Evolutionary conservation across 768 basidiomycete species (phyloP).

Genomic region (Mrakia blollopis): DNA sequence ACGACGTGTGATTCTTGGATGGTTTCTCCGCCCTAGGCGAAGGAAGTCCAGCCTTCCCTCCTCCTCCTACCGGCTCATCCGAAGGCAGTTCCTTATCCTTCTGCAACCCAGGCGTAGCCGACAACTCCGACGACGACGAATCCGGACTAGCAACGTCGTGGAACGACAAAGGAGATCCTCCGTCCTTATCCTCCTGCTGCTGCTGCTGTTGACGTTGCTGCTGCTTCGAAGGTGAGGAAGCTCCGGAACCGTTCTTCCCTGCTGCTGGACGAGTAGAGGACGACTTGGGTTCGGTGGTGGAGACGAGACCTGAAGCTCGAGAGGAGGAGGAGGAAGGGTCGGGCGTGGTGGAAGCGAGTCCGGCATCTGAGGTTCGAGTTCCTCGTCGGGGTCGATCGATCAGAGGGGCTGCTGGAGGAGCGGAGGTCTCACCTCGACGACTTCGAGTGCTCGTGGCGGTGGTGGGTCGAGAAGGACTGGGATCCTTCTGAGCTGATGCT

Average conservation of each 20-base stretch:
- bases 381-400: neutral
- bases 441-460: constrained; percentile 26
- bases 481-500: neutral
- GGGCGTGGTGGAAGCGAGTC: neutral
- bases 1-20: constrained; percentile 36
- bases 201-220: no score
- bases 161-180: constrained; percentile 35
- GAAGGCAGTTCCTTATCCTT: neutral
- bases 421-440: neutral
- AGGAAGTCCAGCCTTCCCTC: neutral
- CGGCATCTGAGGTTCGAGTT: neutral
- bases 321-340: neutral
- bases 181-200: constrained; percentile 10
- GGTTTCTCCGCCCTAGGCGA: constrained; percentile 34
- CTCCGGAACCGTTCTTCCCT: neutral
- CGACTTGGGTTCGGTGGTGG: constrained; percentile 20
- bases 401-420: neutral
- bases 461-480: neutral
- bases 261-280: constrained; percentile 19
- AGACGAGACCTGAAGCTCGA: neutral
- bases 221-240: constrained; percentile 28
- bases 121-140: constrained; percentile 21
- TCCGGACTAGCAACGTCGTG: constrained; percentile 37
- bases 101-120: neutral
- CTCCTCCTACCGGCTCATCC: neutral